These are phyloP conservation scores for Allium fistulosum DNA, from an alignment of 106 monocot species.

Conservation along the genomic window DNA sequence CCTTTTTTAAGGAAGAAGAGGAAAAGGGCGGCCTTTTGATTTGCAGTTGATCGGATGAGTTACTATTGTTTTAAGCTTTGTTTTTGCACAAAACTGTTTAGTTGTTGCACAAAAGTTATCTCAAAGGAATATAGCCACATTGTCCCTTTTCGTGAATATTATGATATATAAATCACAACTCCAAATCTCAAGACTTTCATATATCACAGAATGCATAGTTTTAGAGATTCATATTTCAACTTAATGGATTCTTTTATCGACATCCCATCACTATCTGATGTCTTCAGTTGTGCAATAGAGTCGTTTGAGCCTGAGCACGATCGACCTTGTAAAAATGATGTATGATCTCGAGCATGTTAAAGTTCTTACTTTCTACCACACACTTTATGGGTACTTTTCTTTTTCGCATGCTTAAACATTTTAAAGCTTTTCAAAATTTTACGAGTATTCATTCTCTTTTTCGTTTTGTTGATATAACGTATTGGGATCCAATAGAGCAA, in stretches of 20 bases:
- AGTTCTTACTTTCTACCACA: conserved; percentile 27
- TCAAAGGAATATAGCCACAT: no score
- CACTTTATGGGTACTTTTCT: conserved; percentile 12
- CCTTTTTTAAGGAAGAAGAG: no score
- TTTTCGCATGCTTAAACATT: neutral
- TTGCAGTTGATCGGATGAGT: no score
- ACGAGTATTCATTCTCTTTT: neutral
- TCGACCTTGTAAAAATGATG: conserved; percentile 17
- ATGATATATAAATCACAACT: neutral
- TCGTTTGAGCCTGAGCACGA: neutral
- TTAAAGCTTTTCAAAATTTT: neutral
- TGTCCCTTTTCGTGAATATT: neutral
- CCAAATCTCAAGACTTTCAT: conserved; percentile 27
- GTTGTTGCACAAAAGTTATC: no score
- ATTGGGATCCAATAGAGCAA: neutral
- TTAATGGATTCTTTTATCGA: conserved; percentile 1
- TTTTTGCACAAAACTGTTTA: no score
- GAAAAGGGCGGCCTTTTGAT: no score
- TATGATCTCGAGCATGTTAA: conserved; percentile 29
- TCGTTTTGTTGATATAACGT: conserved; percentile 4
- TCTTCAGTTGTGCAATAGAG: conserved; percentile 16
- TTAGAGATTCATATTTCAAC: neutral
- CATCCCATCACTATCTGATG: conserved; percentile 27
- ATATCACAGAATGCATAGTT: conserved; percentile 7
- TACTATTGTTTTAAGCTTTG: no score